Base-by-base conservation (phyloP, 768 basidiomycete species). In the Pleurotus pulmonarius region DNA sequence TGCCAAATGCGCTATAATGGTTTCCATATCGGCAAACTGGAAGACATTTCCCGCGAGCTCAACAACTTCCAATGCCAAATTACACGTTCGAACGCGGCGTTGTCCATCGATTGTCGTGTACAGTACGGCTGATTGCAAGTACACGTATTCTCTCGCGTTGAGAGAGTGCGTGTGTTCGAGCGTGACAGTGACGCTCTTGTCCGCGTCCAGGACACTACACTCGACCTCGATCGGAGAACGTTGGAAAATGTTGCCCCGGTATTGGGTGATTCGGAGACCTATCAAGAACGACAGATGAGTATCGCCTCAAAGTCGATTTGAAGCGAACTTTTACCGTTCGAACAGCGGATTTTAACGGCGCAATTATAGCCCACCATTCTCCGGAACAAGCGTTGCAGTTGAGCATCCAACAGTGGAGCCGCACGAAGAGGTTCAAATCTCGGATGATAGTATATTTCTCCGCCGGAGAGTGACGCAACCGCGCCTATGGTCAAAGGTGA, bases 1-100 rank as follows among this genome's bases (percentile, higher is more conserved):
- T 29, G 87, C 75, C 58, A 93, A 70, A 67, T 88, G 76, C 43
- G 83, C 80, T 20, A 95, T 77, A 1, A 87, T 83, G 2, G 91
- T 81, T 62, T 98, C 95, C 75, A 94, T 79, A 70, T 99, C 97
- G 11, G 93, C 94, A 69, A 76, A 92, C 49, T 89, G 83, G 74
- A 95, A 99, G 9, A 98, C 86, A 66, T 89, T 94, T 7, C 86
- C 92, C n/a, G 94, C 92, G 60, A 98, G 72, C 39, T 86, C 81
- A 2, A 85, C 88, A 1, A 92, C 85, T 46, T 85, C 86, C 56
- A 98, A 68, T 1, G 88, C 89, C n/a, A 98, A 72, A 63, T 99
- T 99, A 65, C 87, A 80, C 25, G 86, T 84, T 54, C 97, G 77
- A 34, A 98, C 94, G 56, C 92, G 77, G 41, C 97, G 81, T 64